phyloP scores from a whole-genome alignment of 2,329 filamentous ascomycete genomes.

The Aureobasidium sp. region DNA sequence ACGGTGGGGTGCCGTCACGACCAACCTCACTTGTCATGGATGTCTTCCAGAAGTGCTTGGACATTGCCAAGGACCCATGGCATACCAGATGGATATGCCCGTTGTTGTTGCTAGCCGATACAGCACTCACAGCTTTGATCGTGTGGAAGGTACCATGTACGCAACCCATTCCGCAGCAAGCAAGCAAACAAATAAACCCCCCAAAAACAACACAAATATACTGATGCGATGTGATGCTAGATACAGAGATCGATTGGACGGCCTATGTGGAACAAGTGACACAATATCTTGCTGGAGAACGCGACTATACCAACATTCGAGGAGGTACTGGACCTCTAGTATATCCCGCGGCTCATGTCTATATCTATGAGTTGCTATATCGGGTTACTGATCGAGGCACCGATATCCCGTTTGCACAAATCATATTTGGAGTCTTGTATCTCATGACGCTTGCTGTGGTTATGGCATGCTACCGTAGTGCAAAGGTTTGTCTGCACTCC shows the following conservation, averaged over 20 bases:
- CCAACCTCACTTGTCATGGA: constrained; percentile 24
- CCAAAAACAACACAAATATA: background rate
- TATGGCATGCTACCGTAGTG: constrained; percentile 70
- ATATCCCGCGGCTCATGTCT: constrained; percentile 90
- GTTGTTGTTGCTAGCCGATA: constrained; percentile 61
- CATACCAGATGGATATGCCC: constrained; percentile 57
- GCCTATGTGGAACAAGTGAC: constrained; percentile 93
- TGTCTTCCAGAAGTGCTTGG: constrained; percentile 26
- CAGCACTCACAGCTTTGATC: constrained; percentile 61
- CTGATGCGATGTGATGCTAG: constrained; percentile 36
- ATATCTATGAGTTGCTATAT: constrained; percentile 77
- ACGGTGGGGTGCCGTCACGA: background rate
- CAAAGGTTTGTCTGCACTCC: constrained; percentile 24
- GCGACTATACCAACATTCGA: constrained; percentile 76
- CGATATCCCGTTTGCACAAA: constrained; percentile 73
- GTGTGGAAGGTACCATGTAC: constrained; percentile 78
- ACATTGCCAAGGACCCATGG: constrained; percentile 44
- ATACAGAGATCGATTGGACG: constrained; percentile 97
- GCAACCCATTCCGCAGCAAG: background rate
- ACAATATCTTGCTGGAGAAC: constrained; percentile 73
- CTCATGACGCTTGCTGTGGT: constrained; percentile 66
- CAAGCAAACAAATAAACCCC: too few species aligned
- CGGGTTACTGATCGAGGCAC: constrained; percentile 65
- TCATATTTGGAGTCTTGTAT: constrained; percentile 74
- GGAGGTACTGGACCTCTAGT: constrained; percentile 89